Base-by-base conservation (phyloP, 805 yeast species). In the Myxozyma melibiosi region DNA sequence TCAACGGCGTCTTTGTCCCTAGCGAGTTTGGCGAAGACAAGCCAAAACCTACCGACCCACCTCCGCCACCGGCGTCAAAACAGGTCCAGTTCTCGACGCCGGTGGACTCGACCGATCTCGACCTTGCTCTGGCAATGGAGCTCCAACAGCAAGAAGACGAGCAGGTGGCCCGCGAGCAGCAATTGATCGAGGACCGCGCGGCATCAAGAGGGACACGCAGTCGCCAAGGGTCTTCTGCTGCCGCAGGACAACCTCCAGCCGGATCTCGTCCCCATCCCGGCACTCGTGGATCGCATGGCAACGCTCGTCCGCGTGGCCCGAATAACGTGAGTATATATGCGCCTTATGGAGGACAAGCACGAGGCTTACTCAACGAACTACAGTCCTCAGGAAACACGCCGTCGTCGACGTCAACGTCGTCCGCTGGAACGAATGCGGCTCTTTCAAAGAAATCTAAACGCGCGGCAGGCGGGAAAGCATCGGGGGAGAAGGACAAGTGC, bases 1-100 rank as follows among this genome's bases (percentile, higher is more conserved):
- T 81, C 69, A 80, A 82, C 13, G 96, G 94, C 1, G 77, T 75
- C 18, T 88, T 88, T 63, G 69, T 76, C 6, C 84, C 84, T 16
- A 55, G 51, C 16, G 65, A 57, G 34, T 50, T 56, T 39, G 53
- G 46, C 20, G 56, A 55, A 34, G 50, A 34, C 16, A 34, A 14
- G n/a, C 31, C 39, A 34, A 34, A 45, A 16, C 5, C 40, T 2
- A 22, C 50, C 6, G 35, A 25, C 5, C 34, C 47, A 18, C 47
- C 35, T 2, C 20, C 16, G 8, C 34, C 47, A 18, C 47, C 35
- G 3, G 4, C 16, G 8, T 11, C 18, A 38, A 9, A 18, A 18
- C 48, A 30, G 16, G 14, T 27, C 2, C 50, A 34, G 7, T 34
- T 20, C n/a, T 33, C 40, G 13, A 24, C 6, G 4, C 22, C 50